These are phyloP conservation scores for Xylariaceae sp. DNA, from an alignment of 2,329 filamentous ascomycete genomes.

Conservation along the genomic window DNA sequence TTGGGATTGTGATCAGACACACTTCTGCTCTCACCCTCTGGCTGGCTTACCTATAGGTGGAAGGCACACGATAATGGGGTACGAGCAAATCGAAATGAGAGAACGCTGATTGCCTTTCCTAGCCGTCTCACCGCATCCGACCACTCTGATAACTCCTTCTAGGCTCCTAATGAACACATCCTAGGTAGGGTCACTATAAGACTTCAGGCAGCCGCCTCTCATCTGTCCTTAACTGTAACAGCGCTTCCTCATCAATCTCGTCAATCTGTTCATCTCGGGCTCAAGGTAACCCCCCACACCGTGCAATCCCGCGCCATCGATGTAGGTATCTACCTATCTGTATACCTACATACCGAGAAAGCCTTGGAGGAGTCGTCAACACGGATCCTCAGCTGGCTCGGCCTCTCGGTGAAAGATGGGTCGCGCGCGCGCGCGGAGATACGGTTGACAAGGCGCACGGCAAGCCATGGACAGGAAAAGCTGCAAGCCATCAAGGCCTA, in stretches of 20 bases:
- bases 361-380: too few relatives aligned
- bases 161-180: neutral
- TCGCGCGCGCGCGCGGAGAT: neutral
- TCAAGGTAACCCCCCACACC: neutral
- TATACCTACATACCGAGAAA: too few relatives aligned
- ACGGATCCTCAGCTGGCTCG: neutral
- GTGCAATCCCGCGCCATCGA: neutral
- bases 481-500: constrained; percentile 5
- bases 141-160: neutral
- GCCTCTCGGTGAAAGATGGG: constrained; percentile 5
- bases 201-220: neutral
- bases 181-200: neutral
- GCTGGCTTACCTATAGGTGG: neutral
- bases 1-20: constrained; percentile 1
- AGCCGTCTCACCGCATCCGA: neutral
- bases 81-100: neutral
- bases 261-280: neutral
- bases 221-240: neutral
- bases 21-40: neutral
- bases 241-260: neutral
- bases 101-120: neutral
- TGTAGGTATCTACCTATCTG: too few relatives aligned
- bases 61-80: neutral
- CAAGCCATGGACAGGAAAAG: constrained; percentile 7
- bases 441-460: neutral